phyloP scores from a whole-genome alignment of 2,329 filamentous ascomycete genomes.

The Diaporthe amygdali region DNA sequence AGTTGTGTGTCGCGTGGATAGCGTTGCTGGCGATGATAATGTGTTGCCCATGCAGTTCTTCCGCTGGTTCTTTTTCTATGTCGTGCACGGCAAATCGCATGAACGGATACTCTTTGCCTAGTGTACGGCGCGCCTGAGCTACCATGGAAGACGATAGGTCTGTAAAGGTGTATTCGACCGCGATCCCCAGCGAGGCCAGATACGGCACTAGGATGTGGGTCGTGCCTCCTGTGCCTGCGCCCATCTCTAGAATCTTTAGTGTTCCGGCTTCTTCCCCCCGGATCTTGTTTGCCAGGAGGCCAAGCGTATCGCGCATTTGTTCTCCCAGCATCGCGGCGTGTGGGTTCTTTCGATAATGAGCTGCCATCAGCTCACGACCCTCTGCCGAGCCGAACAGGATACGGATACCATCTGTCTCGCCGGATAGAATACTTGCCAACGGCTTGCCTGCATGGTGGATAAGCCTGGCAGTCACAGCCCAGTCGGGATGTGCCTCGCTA shows the following conservation, averaged over 20 bases:
- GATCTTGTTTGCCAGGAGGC: neutral
- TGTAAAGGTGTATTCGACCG: conserved; percentile 45
- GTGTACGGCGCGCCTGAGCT: conserved; percentile 31
- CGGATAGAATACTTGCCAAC: conserved; percentile 25
- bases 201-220: conserved; percentile 23
- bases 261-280: neutral
- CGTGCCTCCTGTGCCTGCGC: conserved; percentile 37
- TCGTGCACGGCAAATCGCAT: conserved; percentile 37
- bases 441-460: conserved; percentile 16
- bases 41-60: conserved; percentile 31
- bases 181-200: conserved; percentile 32
- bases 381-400: conserved; percentile 28
- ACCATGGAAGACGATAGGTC: conserved; percentile 42
- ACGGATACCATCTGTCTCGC: conserved; percentile 23
- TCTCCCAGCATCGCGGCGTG: neutral
- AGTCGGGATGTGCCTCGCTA: conserved; percentile 32
- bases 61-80: conserved; percentile 33
- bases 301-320: neutral
- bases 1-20: conserved; percentile 38
- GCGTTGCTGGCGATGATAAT: conserved; percentile 38
- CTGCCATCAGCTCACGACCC: neutral
- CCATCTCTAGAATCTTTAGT: conserved; percentile 39
- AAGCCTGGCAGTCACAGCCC: conserved; percentile 30
- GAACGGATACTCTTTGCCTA: conserved; percentile 28
- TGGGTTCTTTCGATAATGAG: neutral